Evolutionary conservation across 2,329 filamentous ascomycete genomes (phyloP).

Genomic region (Immersiporthe knoxdaviesiana): DNA sequence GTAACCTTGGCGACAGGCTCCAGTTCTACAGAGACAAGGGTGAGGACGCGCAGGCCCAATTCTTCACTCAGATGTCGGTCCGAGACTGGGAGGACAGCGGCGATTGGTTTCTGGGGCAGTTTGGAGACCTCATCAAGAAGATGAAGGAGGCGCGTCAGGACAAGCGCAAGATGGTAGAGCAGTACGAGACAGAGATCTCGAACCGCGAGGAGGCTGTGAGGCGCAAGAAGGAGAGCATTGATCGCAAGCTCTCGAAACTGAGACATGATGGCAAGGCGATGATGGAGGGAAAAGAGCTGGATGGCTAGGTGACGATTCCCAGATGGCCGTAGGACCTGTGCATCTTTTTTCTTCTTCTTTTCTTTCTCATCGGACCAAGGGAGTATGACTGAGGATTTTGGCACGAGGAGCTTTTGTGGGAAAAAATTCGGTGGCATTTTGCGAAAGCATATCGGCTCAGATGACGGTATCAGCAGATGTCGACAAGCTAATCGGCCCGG

Average conservation of each 20-base stretch:
- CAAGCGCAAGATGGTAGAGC: conserved; percentile 53
- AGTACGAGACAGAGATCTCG: conserved; percentile 60
- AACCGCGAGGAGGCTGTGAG: conserved; percentile 58
- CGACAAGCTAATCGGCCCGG: not conserved
- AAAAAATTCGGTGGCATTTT: not conserved
- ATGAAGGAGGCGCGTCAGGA: conserved; percentile 52
- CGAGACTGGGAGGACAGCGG: conserved; percentile 63
- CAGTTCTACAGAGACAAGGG: conserved; percentile 52
- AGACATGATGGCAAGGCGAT: conserved; percentile 60
- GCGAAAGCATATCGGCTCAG: not conserved
- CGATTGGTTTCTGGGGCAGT: conserved; percentile 62
- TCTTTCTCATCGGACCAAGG: too few relatives aligned
- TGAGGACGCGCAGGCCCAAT: conserved; percentile 46
- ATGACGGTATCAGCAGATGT: not conserved
- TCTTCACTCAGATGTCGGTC: conserved; percentile 58
- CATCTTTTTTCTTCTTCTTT: not conserved
- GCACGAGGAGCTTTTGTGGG: not conserved
- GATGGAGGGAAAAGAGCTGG: conserved; percentile 50
- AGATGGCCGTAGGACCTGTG: not conserved
- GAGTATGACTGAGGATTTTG: not conserved
- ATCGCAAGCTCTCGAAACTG: conserved; percentile 57
- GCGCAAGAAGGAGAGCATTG: conserved; percentile 56
- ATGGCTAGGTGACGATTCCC: conserved; percentile 22
- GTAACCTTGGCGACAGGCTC: conserved; percentile 52
- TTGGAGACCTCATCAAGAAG: conserved; percentile 52